Evolutionary conservation across 495 filamentous ascomycete genomes (phyloP), one percentile per base, ranked within the genome.

Genomic region (Hypoxylon trugodes): DNA sequence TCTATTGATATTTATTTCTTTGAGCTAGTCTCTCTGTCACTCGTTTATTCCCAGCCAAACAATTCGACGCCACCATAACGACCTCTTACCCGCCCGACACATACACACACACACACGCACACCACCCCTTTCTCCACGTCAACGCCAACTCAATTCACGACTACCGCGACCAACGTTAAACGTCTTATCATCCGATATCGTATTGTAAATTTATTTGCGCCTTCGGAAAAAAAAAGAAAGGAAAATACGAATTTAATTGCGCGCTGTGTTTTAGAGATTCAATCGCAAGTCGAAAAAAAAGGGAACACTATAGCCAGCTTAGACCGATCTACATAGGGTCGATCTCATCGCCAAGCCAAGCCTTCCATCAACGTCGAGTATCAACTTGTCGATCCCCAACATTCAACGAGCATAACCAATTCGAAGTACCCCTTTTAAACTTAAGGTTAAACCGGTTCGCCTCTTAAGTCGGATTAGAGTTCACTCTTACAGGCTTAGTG

Each of bases 21-120:
- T 68, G 79, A 81, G 78, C 78, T 79, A 81, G 79, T 72, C 79
- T 80, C 78, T 63, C 65, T 69, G 76, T 76, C 79, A 75, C 77
- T 82, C 79, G 78, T 79, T 82, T 62, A 66, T 53, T 59, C 26
- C 41, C 30, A 36, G 36, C 41, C 61, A 55, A 56, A 33, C 50
- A 33, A 54, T n/a, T 24, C 26, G 32, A 43, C 28, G 32, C 36
- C 32, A 22, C 19, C 8, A 42, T 60, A 38, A 38, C 58, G 41
- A 30, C 57, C 59, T 36, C 35, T 42, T 65, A 50, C 57, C 41
- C 51, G 47, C 47, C n/a, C 22, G 40, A 30, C 28, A 10, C 10
- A 4, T 10, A 30, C 28, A 30, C 26, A 2, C 13, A 33, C 26
- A 16, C 45, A 12, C 15, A 32, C 62, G 53, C 58, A 51, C 13